A percentile compares a stretch with the other conserved stretches of the same genome.
Conservation (phyloP, 208 protist species). For the Sergeia podlipaevii region DNA sequence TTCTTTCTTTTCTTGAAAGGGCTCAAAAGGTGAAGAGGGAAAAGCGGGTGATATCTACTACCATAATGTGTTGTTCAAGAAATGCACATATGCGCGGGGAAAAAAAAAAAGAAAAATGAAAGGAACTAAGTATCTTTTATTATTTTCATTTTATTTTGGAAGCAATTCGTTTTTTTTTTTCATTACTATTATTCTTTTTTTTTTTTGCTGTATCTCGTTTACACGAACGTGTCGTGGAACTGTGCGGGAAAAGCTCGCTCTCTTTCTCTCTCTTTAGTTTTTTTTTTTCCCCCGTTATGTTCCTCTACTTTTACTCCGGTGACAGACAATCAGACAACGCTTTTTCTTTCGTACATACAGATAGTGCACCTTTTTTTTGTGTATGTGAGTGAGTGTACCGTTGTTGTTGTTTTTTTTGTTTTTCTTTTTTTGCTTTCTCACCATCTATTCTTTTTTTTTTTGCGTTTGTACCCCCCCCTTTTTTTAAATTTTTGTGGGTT, state of each 20-base stretch:
- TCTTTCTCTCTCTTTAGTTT: constrained; percentile 1
- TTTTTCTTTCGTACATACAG: too few relatives aligned
- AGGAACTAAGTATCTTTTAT: too few relatives aligned
- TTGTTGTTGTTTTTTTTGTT: neutral
- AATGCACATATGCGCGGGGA: too few relatives aligned
- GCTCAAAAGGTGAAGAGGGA: too few relatives aligned
- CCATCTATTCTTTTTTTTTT: constrained; percentile 1
- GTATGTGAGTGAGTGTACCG: neutral
- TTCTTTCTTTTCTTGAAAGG: too few relatives aligned
- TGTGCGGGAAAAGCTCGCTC: constrained; percentile 6
- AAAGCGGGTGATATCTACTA: too few relatives aligned
- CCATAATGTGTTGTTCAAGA: too few relatives aligned
- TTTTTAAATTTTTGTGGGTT: constrained; percentile 4
- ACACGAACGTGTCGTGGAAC: neutral
- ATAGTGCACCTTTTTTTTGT: neutral
- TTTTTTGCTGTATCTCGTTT: neutral
- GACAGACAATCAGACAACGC: too few relatives aligned
- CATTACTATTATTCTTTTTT: too few relatives aligned
- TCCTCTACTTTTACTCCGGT: constrained; percentile 4
- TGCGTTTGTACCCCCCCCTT: neutral
- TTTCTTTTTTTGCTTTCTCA: constrained; percentile 1
- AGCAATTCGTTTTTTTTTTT: too few relatives aligned
- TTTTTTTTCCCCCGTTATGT: constrained; percentile 1
- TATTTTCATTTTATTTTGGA: too few relatives aligned
- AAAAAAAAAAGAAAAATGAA: too few relatives aligned